A percentile compares a stretch with the other conserved stretches of the same genome.
Conservation (phyloP, 2,329 filamentous ascomycete genomes). For the Fonsecaea erecta region DNA sequence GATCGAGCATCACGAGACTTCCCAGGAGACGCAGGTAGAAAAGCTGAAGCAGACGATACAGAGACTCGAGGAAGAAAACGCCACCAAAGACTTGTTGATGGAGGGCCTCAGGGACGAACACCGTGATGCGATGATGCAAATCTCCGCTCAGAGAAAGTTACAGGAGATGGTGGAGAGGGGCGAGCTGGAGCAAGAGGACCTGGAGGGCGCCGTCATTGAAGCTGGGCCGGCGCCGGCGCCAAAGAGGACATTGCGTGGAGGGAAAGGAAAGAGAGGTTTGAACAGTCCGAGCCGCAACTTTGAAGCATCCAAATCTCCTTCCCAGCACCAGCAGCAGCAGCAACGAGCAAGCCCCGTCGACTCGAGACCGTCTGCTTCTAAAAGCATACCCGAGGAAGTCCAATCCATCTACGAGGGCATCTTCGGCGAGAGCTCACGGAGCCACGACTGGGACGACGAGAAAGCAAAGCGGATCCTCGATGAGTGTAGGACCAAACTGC, state of each 20-base stretch:
- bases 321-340: not conserved
- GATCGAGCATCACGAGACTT: conserved; percentile 66
- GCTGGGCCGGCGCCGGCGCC: conserved; percentile 27
- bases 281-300: not conserved
- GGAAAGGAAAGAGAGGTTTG: conserved; percentile 10
- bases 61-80: conserved; percentile 38
- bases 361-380: not conserved
- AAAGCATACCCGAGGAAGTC: not conserved
- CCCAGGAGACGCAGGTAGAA: conserved; percentile 62
- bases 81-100: conserved; percentile 36
- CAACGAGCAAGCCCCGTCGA: not conserved
- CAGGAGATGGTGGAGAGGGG: conserved; percentile 58
- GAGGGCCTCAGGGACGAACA: conserved; percentile 36
- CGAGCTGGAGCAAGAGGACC: conserved; percentile 83
- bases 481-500: conserved; percentile 25
- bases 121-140: conserved; percentile 37
- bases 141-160: conserved; percentile 34
- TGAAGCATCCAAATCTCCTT: not conserved
- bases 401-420: conserved; percentile 18
- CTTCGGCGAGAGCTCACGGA: conserved; percentile 19
- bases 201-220: conserved; percentile 36
- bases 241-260: conserved; percentile 17
- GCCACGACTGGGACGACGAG: conserved; percentile 24
- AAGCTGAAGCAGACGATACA: conserved; percentile 55
- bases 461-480: conserved; percentile 29